Evolutionary conservation across 2,329 filamentous ascomycete genomes (phyloP).

Genomic region (Penicillium capsulatum): DNA sequence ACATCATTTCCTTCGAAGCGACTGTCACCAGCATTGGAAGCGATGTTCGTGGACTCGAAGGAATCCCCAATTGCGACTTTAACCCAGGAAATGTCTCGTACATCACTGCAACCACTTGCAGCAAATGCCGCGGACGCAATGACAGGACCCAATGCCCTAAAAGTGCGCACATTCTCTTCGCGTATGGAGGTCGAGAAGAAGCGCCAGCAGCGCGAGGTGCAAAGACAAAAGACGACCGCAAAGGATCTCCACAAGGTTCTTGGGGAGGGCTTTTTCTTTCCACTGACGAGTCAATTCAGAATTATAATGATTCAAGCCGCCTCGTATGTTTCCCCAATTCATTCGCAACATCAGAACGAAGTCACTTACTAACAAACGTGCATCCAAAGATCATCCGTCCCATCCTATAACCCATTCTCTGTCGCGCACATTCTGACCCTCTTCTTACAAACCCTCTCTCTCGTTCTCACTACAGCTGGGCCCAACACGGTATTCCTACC

Average conservation of each 20-base stretch:
- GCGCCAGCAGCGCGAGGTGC: conserved; percentile 38
- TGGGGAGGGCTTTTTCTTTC: conserved; percentile 75
- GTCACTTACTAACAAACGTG: too few relatives aligned
- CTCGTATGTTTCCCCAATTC: conserved; percentile 34
- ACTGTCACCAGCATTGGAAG: conserved; percentile 69
- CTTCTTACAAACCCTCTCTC: conserved; percentile 78
- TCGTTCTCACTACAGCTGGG: conserved; percentile 78
- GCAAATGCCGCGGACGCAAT: conserved; percentile 73
- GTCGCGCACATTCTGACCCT: conserved; percentile 71
- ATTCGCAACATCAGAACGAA: too few relatives aligned
- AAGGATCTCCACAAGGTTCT: conserved; percentile 78
- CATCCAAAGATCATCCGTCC: conserved; percentile 30
- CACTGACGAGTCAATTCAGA: conserved; percentile 76
- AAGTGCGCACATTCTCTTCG: conserved; percentile 83
- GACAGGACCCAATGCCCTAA: conserved; percentile 77
- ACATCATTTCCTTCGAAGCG: conserved; percentile 72
- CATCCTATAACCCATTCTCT: conserved; percentile 58
- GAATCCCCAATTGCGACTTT: conserved; percentile 62
- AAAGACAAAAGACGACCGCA: conserved; percentile 57
- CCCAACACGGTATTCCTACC: conserved; percentile 71
- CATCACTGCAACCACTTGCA: conserved; percentile 76
- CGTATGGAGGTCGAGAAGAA: conserved; percentile 63
- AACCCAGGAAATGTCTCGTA: conserved; percentile 61
- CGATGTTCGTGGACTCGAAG: conserved; percentile 55
- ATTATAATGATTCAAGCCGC: conserved; percentile 55